phyloP scores from a whole-genome alignment of 257 asterid species.

The Jaltomata sinuosa region DNA sequence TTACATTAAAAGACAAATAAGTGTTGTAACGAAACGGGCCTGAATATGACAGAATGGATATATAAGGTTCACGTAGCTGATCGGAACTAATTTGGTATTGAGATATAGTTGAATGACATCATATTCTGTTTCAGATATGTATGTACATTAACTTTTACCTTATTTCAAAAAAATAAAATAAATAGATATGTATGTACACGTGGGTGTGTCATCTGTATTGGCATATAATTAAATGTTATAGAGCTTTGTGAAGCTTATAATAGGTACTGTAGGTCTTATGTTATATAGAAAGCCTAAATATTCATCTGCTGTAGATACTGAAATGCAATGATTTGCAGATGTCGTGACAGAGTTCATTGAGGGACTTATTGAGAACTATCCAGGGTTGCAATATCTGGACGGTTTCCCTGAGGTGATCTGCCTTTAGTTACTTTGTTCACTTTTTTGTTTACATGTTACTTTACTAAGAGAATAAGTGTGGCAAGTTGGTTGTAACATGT shows the following conservation, averaged over 20 bases:
- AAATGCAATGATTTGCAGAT: constrained; percentile 41
- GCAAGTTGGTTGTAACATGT: constrained; percentile 1
- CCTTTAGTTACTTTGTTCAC: neutral
- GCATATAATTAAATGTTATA: neutral
- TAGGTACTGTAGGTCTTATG: neutral
- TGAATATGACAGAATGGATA: neutral
- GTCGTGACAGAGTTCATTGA: constrained; percentile 94
- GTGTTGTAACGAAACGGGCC: neutral
- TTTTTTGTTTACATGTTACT: neutral
- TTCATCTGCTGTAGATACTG: neutral
- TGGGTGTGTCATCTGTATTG: neutral
- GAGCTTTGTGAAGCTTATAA: neutral
- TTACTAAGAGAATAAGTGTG: neutral
- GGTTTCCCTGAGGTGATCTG: constrained; percentile 78
- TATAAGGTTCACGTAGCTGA: neutral
- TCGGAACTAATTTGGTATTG: neutral
- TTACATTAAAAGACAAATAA: neutral
- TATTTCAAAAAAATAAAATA: neutral
- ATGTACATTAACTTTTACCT: neutral
- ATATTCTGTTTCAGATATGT: neutral
- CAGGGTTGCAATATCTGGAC: constrained; percentile 92
- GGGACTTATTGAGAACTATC: constrained; percentile 89
- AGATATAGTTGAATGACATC: neutral
- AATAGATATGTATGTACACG: neutral
- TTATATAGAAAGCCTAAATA: neutral